Percentiles rank a stretch among this genome's conserved stretches.
Evolutionary conservation across 129 eudicot species (phyloP).

Genomic region (Lonicera japonica): DNA sequence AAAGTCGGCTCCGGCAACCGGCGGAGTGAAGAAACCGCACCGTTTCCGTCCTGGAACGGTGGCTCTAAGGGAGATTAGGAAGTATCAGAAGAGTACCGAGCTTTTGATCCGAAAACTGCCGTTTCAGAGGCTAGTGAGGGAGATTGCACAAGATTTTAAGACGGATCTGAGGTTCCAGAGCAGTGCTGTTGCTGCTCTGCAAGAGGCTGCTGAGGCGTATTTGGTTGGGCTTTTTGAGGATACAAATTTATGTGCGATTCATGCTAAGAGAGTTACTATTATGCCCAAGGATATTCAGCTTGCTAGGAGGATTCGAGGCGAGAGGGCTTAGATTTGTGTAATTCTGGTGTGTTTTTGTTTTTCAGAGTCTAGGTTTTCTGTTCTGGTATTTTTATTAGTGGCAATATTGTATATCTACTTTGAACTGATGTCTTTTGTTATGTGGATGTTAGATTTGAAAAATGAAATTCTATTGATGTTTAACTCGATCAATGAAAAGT

Average conservation of each 20-base stretch:
- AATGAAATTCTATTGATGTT: neutral
- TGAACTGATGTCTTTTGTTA: neutral
- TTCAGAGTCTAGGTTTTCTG: too few relatives aligned
- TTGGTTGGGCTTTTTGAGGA: neutral
- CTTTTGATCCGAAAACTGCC: neutral
- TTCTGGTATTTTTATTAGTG: neutral
- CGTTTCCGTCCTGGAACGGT: neutral
- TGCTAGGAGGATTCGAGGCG: conserved; percentile 1
- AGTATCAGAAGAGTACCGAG: neutral
- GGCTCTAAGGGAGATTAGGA: neutral
- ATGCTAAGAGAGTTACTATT: neutral
- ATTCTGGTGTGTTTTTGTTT: neutral
- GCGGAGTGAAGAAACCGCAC: neutral
- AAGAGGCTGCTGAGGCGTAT: neutral
- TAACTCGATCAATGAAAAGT: neutral
- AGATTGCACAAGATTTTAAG: conserved; percentile 1
- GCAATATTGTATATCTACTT: neutral
- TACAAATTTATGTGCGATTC: neutral
- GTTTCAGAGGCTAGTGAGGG: conserved; percentile 1
- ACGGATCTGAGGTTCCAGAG: conserved; percentile 4
- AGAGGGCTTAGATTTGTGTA: neutral
- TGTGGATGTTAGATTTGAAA: neutral
- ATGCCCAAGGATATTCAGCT: conserved; percentile 6
- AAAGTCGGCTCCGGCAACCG: neutral
- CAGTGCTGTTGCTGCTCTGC: neutral